phyloP scores from a whole-genome alignment of 2,329 filamentous ascomycete genomes.

The Aspergillus tanneri region DNA sequence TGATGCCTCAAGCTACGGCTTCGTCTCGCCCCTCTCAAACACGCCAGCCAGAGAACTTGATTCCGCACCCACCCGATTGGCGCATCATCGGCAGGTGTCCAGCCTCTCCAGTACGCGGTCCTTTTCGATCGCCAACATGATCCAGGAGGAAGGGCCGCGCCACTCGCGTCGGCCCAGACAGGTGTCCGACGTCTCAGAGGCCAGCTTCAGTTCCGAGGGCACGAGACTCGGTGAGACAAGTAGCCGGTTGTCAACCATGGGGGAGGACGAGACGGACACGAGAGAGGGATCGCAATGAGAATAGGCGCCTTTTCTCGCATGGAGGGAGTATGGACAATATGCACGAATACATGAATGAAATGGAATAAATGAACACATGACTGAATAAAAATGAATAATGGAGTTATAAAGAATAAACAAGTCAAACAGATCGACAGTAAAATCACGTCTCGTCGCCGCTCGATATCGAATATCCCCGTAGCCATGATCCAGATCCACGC shows the following conservation, averaged over 20 bases:
- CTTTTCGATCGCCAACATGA: slow-evolving; percentile 5
- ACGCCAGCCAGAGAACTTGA: slow-evolving; percentile 1
- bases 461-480: background rate
- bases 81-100: slow-evolving; percentile 13
- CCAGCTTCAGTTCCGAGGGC: slow-evolving; percentile 11
- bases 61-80: background rate
- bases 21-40: slow-evolving; percentile 9
- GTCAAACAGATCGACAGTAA: background rate
- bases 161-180: slow-evolving; percentile 6
- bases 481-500: background rate
- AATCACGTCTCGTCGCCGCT: background rate
- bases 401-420: background rate
- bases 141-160: background rate
- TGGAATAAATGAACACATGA: background rate
- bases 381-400: background rate
- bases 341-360: background rate
- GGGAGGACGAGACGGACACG: background rate
- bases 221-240: background rate
- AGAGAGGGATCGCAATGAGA: background rate
- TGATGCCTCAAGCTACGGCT: background rate
- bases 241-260: background rate
- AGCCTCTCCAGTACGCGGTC: slow-evolving; percentile 13
- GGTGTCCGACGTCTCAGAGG: slow-evolving; percentile 13
- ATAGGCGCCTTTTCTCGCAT: too few species aligned
- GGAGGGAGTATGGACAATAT: too few species aligned